Conservation (phyloP, 2,329 filamentous ascomycete genomes). For the Fusarium oligoseptatum region DNA sequence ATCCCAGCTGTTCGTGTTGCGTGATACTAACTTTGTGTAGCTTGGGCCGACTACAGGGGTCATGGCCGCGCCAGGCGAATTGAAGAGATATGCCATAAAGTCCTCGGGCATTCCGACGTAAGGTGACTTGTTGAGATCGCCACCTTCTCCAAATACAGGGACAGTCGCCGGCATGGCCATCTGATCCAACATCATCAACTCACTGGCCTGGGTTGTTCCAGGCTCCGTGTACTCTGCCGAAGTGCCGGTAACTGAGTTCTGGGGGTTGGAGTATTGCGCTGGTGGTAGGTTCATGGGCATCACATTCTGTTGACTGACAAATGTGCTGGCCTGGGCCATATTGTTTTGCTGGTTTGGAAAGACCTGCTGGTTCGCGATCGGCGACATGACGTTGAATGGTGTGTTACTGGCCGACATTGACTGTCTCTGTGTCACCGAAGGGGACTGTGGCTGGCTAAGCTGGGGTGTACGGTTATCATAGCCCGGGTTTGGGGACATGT, state of each 20-base stretch:
- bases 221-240: conserved; percentile 62
- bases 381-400: conserved; percentile 66
- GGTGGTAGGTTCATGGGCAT: conserved; percentile 73
- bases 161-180: conserved; percentile 77
- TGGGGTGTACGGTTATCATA: conserved; percentile 49
- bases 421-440: conserved; percentile 59
- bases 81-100: conserved; percentile 88
- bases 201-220: conserved; percentile 59
- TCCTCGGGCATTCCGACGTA: conserved; percentile 88
- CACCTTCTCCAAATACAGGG: conserved; percentile 88
- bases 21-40: conserved; percentile 60
- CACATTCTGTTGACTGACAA: conserved; percentile 72
- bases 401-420: conserved; percentile 62
- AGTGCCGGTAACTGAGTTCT: conserved; percentile 49
- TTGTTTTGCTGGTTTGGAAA: conserved; percentile 62
- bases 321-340: conserved; percentile 63
- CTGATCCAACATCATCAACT: conserved; percentile 73
- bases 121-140: conserved; percentile 83
- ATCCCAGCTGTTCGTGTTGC: background rate
- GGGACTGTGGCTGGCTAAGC: conserved; percentile 50
- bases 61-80: conserved; percentile 55
- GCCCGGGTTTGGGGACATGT: conserved; percentile 55
- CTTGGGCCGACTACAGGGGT: conserved; percentile 62
- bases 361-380: conserved; percentile 63
- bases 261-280: conserved; percentile 63